Evolutionary conservation across 164 flowering plant species (phyloP), one percentile per base, ranked within the genome.

Genomic region (Nymphaea colorata): DNA sequence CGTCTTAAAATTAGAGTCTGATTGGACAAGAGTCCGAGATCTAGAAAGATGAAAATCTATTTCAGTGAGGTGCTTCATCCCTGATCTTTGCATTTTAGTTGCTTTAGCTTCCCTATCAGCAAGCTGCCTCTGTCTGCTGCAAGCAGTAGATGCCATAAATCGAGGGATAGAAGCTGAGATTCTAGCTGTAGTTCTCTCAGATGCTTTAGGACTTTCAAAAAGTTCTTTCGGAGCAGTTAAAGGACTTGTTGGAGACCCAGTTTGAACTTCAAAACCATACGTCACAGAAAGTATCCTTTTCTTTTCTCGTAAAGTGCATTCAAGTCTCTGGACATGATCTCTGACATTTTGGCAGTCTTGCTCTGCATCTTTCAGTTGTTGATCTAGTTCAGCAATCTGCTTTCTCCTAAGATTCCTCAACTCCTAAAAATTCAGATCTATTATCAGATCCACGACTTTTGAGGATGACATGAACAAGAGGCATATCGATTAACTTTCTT

Each of bases 131-230:
- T 79, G 85, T n/a, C 91, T 85, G 73, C 93, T 86, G 14, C 88
- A 88, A 2, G 62, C 84, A 4, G 96, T 90, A 18, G 96, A 80
- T 36, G 76, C 76, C 96, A 90, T 90, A 80, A 90, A 90, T 18
- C 86, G 86, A 70, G 96, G 93, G 67, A 83, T n/a, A 36, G 86
- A 79, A 60, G 44, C 67, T 8, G 72, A 55, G 15, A 57, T 76
- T 76, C 67, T 74, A 67, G 59, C 74, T 42, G 36, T 64, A 16
- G 70, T 43, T 42, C 74, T 79, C 12, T 77, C 76, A 44, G 73
- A 61, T 41, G 43, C 64, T 62, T 12, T 65, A 25, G 84, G 81
- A 45, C 83, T 74, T 67, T 12, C 71, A n/a, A 25, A 42, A 25
- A 62, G 72, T 79, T 77, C 79, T 53, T 44, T 70, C 4, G 17